A percentile compares a stretch with the other conserved stretches of the same genome.
Evolutionary conservation across 2,329 filamentous ascomycete species (phyloP).

Genomic region (Didymosphaeria variabile): DNA sequence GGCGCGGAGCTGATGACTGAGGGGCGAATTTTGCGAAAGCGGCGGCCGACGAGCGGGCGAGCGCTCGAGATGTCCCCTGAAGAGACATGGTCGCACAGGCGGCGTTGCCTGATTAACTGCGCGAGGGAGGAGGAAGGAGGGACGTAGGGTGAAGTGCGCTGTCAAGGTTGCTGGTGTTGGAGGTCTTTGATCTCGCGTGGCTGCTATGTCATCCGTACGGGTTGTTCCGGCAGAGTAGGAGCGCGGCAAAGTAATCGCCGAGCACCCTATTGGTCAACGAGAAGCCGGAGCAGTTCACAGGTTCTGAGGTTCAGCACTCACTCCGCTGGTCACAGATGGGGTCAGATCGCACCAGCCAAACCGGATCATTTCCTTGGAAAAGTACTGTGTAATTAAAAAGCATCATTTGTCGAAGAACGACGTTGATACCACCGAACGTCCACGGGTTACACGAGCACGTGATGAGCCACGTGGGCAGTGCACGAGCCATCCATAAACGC

Average conservation of each 20-base stretch:
- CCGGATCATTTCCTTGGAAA: background rate
- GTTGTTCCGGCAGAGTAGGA: constrained; percentile 24
- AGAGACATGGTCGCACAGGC: constrained; percentile 41
- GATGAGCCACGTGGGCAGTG: background rate
- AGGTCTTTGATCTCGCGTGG: constrained; percentile 29
- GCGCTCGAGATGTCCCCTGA: constrained; percentile 33
- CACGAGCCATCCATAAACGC: background rate
- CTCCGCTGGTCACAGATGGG: background rate
- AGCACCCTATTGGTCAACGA: constrained; percentile 19
- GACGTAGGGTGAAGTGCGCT: constrained; percentile 12
- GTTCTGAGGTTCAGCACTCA: background rate
- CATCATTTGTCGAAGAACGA: background rate
- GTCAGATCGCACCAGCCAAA: background rate
- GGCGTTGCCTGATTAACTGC: constrained; percentile 6
- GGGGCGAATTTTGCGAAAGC: constrained; percentile 39
- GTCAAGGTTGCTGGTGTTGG: constrained; percentile 19
- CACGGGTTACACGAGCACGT: too few relatives aligned
- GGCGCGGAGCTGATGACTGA: constrained; percentile 32
- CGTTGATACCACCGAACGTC: background rate
- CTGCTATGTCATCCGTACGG: constrained; percentile 38
- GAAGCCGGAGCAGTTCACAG: background rate
- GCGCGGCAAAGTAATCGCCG: constrained; percentile 25
- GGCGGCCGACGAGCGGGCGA: constrained; percentile 36
- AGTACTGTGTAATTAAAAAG: background rate
- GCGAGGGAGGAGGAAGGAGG: constrained; percentile 6